Percentiles rank a stretch among this genome's conserved stretches.
Evolutionary conservation across 2,329 filamentous ascomycete species (phyloP).

Genomic region (Alternaria solani): DNA sequence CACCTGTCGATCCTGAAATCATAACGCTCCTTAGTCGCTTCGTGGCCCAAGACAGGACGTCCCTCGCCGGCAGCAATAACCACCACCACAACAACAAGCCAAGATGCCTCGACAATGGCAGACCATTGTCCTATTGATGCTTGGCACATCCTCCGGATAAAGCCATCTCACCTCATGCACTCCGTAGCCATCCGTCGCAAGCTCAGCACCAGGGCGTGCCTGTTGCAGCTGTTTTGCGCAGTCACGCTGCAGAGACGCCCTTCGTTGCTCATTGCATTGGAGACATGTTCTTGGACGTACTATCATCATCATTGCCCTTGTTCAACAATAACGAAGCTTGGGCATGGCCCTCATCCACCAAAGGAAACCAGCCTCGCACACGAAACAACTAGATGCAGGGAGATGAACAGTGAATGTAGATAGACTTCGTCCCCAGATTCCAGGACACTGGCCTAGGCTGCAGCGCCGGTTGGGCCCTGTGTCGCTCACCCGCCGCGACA

Average conservation of each 20-base stretch:
- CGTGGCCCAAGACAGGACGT: not conserved
- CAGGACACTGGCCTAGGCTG: conserved; percentile 19
- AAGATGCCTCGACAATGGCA: not conserved
- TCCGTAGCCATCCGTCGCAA: not conserved
- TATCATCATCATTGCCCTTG: not conserved
- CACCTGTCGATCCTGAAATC: conserved; percentile 2
- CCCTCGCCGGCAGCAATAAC: not conserved
- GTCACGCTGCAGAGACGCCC: conserved; percentile 4
- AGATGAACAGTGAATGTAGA: not conserved
- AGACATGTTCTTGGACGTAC: not conserved
- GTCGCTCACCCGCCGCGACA: conserved; percentile 16
- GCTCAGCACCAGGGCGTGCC: not conserved
- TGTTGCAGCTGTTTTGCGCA: not conserved
- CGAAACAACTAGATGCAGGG: conserved; percentile 1
- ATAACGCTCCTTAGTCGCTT: not conserved
- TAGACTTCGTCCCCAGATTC: conserved; percentile 18
- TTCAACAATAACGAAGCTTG: not conserved
- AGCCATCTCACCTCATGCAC: not conserved
- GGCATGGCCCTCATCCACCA: not conserved
- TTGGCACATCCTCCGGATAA: not conserved
- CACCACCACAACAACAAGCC: too few relatives aligned
- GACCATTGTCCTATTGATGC: not conserved
- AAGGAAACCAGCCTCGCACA: conserved; percentile 3
- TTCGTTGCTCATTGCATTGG: not conserved
- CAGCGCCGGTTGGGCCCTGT: conserved; percentile 8